phyloP scores from a whole-genome alignment of 192 early-diverging fungal genomes.

The Backusella sp. region DNA sequence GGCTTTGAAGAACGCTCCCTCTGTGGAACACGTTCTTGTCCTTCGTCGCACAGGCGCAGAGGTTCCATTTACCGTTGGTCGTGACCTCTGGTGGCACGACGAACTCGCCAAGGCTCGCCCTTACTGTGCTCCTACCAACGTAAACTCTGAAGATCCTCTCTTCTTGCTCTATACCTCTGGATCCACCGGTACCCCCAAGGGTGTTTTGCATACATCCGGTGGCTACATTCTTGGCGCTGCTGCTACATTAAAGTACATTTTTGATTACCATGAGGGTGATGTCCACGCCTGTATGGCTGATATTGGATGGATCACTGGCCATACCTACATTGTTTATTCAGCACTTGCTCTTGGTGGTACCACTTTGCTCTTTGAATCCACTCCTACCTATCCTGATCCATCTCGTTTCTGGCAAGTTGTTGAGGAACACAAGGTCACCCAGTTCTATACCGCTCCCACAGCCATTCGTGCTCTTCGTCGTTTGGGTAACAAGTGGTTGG shows the following conservation, averaged over 20 bases:
- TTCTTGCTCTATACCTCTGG: slow-evolving; percentile 96
- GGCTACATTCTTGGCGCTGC: slow-evolving; percentile 94
- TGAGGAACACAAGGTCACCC: slow-evolving; percentile 89
- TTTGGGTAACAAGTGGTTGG: slow-evolving; percentile 76
- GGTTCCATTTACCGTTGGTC: slow-evolving; percentile 70
- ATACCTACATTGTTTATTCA: slow-evolving; percentile 93
- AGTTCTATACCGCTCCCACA: slow-evolving; percentile 98
- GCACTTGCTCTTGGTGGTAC: slow-evolving; percentile 85
- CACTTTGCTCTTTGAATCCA: slow-evolving; percentile 92
- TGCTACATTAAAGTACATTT: slow-evolving; percentile 86
- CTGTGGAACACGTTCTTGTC: slow-evolving; percentile 84
- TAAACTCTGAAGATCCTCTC: slow-evolving; percentile 90
- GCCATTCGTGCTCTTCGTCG: slow-evolving; percentile 95
- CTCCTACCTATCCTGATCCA: slow-evolving; percentile 87
- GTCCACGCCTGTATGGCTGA: slow-evolving; percentile 95
- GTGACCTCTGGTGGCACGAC: slow-evolving; percentile 97
- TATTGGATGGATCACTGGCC: slow-evolving; percentile 86
- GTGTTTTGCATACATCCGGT: slow-evolving; percentile 91
- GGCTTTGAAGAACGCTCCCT: slow-evolving; percentile 74
- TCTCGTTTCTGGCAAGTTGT: slow-evolving; percentile 82
- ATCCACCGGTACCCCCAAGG: slow-evolving; percentile 88
- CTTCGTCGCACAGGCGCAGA: slow-evolving; percentile 86
- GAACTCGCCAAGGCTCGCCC: slow-evolving; percentile 78
- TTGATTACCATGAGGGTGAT: slow-evolving; percentile 90
- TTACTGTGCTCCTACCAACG: slow-evolving; percentile 82